These are phyloP conservation scores for Fusarium sp. DNA, from an alignment of 2,329 filamentous ascomycete genomes.

Conservation along the genomic window DNA sequence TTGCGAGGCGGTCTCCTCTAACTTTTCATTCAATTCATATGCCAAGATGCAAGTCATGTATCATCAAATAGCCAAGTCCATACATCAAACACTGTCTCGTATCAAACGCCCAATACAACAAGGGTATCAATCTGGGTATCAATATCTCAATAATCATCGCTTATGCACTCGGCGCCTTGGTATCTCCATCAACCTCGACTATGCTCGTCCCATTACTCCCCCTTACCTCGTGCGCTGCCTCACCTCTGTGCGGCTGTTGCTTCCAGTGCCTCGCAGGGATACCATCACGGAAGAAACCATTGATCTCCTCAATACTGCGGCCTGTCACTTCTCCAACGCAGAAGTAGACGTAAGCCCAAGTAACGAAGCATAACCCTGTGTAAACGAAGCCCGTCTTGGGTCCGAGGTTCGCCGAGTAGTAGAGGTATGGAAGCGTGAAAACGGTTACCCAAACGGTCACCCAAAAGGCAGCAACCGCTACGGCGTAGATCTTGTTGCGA, in stretches of 20 bases:
- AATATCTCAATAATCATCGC: not conserved
- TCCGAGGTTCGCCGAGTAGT: constrained; percentile 53
- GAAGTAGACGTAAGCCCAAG: constrained; percentile 52
- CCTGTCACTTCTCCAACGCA: constrained; percentile 50
- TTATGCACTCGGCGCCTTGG: not conserved
- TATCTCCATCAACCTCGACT: not conserved
- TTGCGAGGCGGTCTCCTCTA: not conserved
- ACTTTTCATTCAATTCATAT: not conserved
- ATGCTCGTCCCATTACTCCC: constrained; percentile 4
- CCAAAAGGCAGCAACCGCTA: constrained; percentile 58
- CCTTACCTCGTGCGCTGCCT: constrained; percentile 2
- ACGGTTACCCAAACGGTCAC: constrained; percentile 55
- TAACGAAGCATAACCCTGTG: constrained; percentile 49
- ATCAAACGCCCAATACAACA: not conserved
- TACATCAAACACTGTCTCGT: not conserved
- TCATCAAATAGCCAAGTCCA: not conserved
- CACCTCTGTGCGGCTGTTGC: constrained; percentile 28
- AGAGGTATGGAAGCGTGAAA: constrained; percentile 56
- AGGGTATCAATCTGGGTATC: not conserved
- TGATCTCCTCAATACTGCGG: constrained; percentile 46
- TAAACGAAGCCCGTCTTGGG: constrained; percentile 56
- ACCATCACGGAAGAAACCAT: constrained; percentile 43
- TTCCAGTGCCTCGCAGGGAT: constrained; percentile 46
- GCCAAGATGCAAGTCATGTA: not conserved
- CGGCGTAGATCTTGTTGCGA: constrained; percentile 47